Conservation (phyloP, 352 stramenopile species). For the Bremia lactucae region DNA sequence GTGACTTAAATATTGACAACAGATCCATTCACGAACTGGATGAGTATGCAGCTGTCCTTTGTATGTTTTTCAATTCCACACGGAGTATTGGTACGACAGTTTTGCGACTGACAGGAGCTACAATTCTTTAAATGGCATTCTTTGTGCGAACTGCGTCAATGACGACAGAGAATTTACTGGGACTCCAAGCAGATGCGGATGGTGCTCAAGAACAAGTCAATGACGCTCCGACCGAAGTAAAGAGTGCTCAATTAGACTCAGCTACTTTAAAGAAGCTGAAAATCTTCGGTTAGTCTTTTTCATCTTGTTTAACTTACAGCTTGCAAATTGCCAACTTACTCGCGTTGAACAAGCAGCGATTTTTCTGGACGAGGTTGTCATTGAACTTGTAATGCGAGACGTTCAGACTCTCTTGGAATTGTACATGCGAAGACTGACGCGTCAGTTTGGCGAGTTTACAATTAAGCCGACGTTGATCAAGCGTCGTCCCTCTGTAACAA, state of each 20-base stretch:
- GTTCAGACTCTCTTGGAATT: slow-evolving; percentile 53
- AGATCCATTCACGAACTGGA: slow-evolving; percentile 53
- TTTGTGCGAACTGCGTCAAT: neutral
- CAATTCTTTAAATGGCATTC: too few relatives aligned
- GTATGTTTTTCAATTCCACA: slow-evolving; percentile 63
- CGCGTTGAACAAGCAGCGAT: slow-evolving; percentile 29
- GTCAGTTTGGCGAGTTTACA: slow-evolving; percentile 50
- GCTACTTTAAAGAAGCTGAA: slow-evolving; percentile 32
- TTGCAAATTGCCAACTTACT: neutral
- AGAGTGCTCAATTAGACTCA: slow-evolving; percentile 17
- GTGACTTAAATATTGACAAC: neutral
- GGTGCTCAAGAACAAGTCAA: slow-evolving; percentile 47
- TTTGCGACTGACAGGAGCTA: too few relatives aligned
- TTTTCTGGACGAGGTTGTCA: slow-evolving; percentile 72
- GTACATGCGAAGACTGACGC: slow-evolving; percentile 48
- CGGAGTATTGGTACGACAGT: slow-evolving; percentile 37
- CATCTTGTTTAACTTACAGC: neutral
- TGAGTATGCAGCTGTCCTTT: slow-evolving; percentile 60
- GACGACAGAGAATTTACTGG: slow-evolving; percentile 41
- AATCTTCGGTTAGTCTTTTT: slow-evolving; percentile 33
- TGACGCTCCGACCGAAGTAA: slow-evolving; percentile 14
- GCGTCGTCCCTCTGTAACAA: slow-evolving; percentile 20
- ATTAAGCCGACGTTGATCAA: slow-evolving; percentile 35
- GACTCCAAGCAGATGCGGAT: slow-evolving; percentile 38
- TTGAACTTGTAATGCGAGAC: slow-evolving; percentile 69